Conservation (phyloP, 2,329 filamentous ascomycete species). For the Ophiosphaerella narmari region DNA sequence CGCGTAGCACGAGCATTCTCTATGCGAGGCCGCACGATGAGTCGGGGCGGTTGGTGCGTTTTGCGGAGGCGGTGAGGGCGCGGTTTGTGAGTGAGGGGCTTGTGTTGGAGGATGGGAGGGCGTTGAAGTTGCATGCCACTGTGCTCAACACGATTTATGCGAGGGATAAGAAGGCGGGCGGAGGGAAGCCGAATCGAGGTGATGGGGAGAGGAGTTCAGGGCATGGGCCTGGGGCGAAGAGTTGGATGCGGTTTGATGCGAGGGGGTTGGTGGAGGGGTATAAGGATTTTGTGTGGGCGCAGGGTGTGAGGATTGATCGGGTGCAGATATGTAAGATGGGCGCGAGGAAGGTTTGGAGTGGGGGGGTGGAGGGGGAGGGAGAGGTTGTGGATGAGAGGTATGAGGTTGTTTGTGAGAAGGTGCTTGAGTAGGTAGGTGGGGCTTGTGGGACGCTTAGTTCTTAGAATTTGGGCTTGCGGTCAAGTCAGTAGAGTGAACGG, state of each 20-base stretch:
- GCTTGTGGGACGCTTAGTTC: not conserved
- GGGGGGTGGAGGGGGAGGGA: slow-evolving; percentile 45
- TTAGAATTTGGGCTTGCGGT: no score
- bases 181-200: slow-evolving; percentile 12
- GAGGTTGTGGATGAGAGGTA: slow-evolving; percentile 59
- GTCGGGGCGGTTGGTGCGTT: slow-evolving; percentile 56
- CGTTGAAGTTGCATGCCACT: slow-evolving; percentile 80
- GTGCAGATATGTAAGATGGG: slow-evolving; percentile 88
- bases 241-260: slow-evolving; percentile 50
- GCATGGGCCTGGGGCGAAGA: slow-evolving; percentile 22
- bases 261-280: slow-evolving; percentile 57
- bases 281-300: slow-evolving; percentile 71
- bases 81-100: slow-evolving; percentile 62
- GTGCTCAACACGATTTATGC: slow-evolving; percentile 85
- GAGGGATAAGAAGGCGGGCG: slow-evolving; percentile 47
- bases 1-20: slow-evolving; percentile 64
- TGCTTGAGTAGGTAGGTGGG: slow-evolving; percentile 11
- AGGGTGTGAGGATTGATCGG: slow-evolving; percentile 67
- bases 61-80: slow-evolving; percentile 62
- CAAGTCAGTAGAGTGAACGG: not conserved
- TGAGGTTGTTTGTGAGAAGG: slow-evolving; percentile 51
- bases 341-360: slow-evolving; percentile 64
- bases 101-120: slow-evolving; percentile 62
- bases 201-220: not conserved
- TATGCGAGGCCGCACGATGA: slow-evolving; percentile 66